These are phyloP conservation scores for Medicago ruthenica DNA, from an alignment of 306 rosid species.

Conservation along the genomic window DNA sequence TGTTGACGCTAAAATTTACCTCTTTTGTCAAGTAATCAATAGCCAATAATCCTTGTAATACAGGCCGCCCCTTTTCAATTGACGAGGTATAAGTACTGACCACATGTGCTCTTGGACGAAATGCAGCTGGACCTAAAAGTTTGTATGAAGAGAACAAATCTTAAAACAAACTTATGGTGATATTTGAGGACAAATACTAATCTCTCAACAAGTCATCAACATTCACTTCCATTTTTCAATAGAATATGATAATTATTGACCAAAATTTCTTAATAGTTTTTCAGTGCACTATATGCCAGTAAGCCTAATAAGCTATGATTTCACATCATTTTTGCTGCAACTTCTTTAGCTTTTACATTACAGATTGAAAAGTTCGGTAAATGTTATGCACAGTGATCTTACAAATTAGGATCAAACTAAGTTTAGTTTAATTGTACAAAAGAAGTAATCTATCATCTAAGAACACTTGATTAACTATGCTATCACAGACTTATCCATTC, in stretches of 20 bases:
- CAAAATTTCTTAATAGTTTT: background rate
- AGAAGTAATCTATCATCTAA: background rate
- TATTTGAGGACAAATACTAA: conserved; percentile 29
- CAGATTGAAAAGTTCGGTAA: conserved; percentile 21
- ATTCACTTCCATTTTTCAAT: conserved; percentile 27
- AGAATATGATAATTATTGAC: conserved; percentile 4
- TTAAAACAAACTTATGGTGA: conserved; percentile 9
- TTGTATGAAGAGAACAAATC: conserved; percentile 40
- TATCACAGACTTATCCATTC: conserved; percentile 18
- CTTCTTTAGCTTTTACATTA: conserved; percentile 35
- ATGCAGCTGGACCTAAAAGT: conserved; percentile 96
- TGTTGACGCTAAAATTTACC: conserved; percentile 57
- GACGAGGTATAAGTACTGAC: conserved; percentile 71
- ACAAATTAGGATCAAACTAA: conserved; percentile 23
- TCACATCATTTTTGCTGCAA: conserved; percentile 28
- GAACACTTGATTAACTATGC: conserved; percentile 19
- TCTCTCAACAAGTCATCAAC: conserved; percentile 31
- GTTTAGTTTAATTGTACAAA: conserved; percentile 17
- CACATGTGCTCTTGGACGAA: conserved; percentile 96
- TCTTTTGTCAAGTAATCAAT: conserved; percentile 91
- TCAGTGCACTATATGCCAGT: conserved; percentile 14
- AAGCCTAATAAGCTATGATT: conserved; percentile 27
- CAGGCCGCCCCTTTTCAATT: conserved; percentile 96
- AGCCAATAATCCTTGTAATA: conserved; percentile 94
- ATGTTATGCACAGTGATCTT: conserved; percentile 1